Evolutionary conservation across 257 asterid genomes (phyloP).

Genomic region (Rhazya stricta): DNA sequence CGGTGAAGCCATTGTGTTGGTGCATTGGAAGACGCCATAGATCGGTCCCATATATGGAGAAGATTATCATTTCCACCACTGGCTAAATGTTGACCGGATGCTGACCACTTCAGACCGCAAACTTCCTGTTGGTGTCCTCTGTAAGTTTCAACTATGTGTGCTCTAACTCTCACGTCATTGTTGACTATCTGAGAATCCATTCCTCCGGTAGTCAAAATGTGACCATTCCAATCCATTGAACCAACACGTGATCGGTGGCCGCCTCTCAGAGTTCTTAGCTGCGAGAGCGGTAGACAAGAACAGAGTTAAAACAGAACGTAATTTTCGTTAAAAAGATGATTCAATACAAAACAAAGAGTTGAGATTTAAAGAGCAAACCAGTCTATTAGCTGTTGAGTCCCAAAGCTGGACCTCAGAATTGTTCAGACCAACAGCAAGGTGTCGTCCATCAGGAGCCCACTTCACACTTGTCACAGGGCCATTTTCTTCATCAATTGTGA

Average conservation of each 20-base stretch:
- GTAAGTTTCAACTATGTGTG: conserved; percentile 62
- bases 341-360: not conserved
- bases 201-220: conserved; percentile 86
- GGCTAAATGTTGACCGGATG: conserved; percentile 88
- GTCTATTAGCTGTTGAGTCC: conserved; percentile 73
- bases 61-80: conserved; percentile 93
- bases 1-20: conserved; percentile 81
- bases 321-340: too few species aligned
- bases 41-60: conserved; percentile 90
- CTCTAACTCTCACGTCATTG: conserved; percentile 77
- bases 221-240: conserved; percentile 87
- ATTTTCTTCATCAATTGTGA: conserved; percentile 66
- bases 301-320: conserved; percentile 1
- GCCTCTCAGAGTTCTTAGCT: conserved; percentile 82
- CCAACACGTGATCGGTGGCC: conserved; percentile 73
- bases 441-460: conserved; percentile 95
- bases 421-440: conserved; percentile 75
- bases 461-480: conserved; percentile 88
- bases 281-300: conserved; percentile 17
- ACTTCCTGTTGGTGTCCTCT: conserved; percentile 91
- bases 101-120: conserved; percentile 91
- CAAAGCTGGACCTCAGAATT: conserved; percentile 87
- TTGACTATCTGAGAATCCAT: conserved; percentile 81
- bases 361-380: conserved; percentile 39
- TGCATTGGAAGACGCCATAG: conserved; percentile 54